Base-by-base conservation (phyloP, 2,329 filamentous ascomycete species). In the Ophiostoma ips region DNA sequence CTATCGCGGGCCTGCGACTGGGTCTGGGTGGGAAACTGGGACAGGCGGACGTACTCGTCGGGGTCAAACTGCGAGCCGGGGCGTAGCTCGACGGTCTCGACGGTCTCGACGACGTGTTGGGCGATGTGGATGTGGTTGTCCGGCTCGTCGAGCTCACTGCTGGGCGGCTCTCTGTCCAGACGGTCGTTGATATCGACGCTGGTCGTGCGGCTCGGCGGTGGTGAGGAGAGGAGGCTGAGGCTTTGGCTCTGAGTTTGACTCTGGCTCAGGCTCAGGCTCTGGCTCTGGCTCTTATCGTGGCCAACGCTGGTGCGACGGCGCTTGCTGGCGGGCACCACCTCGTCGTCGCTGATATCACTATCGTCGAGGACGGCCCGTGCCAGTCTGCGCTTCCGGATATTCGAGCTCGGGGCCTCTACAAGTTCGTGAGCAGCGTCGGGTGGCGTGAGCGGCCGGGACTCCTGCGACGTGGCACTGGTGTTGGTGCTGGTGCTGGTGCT, bases 11-110 rank as follows among this genome's bases (percentile, higher is more conserved):
- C 18, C 18, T 38, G 36, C 9, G 36, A 7, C 36, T 38, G 40
- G 11, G 21, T 19, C 38, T 28, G 38, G 13, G 10, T 38, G 21
- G 19, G 9, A 2, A 45, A 15, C 45, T 53, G 51, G 8, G 51
- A 46, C 19, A 36, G 24, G 36, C 41, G 49, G 5, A 34, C 5
- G 50, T 52, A 54, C 4, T 54, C 46, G 46, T 34, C 13, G 8
- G 55, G 53, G 37, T 55, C 48, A 35, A 55, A 52, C 11, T 46
- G 31, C 1, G 52, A 16, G 24, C 30, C n/a, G 12, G 48, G 48
- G 7, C 13, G 15, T 15, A 56, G 37, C 18, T 51, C 44, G 19
- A 55, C 35, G 5, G 28, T 19, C 7, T 28, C 12, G 31, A 45
- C 46, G 9, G 19, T 7, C 7, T 15, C 21, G 16, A 40, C 47